These are phyloP conservation scores for Tagetes erecta DNA, from an alignment of 129 eudicot genomes.

Conservation along the genomic window DNA sequence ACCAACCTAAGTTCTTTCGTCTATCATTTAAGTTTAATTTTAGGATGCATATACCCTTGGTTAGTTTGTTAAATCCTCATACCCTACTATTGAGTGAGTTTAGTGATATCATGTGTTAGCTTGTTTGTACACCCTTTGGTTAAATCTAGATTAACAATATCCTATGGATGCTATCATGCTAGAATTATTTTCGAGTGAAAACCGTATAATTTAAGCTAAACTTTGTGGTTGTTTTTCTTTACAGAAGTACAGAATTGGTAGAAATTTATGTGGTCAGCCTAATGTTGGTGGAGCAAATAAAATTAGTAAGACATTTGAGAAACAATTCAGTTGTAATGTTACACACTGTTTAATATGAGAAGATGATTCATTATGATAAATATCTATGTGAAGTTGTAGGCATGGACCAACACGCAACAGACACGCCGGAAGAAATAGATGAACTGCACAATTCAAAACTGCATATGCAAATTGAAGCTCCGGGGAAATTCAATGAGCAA, in stretches of 20 bases:
- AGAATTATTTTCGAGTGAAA: conserved; percentile 1
- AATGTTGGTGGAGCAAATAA: conserved; percentile 51
- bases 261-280: conserved; percentile 72
- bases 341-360: neutral
- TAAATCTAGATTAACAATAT: too few relatives aligned
- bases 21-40: too few relatives aligned
- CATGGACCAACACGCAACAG: conserved; percentile 41
- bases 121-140: too few relatives aligned
- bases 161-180: neutral
- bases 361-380: conserved; percentile 15
- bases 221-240: conserved; percentile 17
- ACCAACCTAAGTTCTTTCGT: conserved; percentile 8
- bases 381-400: conserved; percentile 22
- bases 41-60: too few relatives aligned
- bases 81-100: too few relatives aligned
- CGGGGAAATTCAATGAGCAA: conserved; percentile 80
- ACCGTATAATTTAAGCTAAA: conserved; percentile 5
- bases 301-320: conserved; percentile 44
- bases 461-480: conserved; percentile 91
- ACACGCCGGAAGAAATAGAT: conserved; percentile 43
- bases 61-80: too few relatives aligned
- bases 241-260: conserved; percentile 95
- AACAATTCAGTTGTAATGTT: neutral
- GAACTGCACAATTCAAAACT: conserved; percentile 47
- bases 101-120: too few relatives aligned